These are phyloP conservation scores for Pseudohyphozyma bogoriensis DNA, from an alignment of 768 basidiomycete species.

Conservation along the genomic window DNA sequence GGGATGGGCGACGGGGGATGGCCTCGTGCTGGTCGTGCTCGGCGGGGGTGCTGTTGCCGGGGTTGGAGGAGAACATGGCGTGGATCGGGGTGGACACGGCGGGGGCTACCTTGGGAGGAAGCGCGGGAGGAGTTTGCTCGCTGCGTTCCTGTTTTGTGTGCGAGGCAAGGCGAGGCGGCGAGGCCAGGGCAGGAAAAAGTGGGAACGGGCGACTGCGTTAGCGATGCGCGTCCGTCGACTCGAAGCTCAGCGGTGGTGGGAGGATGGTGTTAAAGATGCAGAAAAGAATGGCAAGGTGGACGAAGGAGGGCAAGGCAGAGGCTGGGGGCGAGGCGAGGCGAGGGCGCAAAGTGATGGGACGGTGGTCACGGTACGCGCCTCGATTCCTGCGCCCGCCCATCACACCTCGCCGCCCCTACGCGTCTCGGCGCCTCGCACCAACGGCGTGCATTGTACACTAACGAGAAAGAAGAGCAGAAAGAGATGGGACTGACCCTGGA, in stretches of 20 bases:
- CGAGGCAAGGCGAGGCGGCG: neutral
- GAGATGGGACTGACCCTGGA: neutral
- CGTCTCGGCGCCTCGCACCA: no score
- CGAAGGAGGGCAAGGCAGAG: no score
- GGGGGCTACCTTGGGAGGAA: neutral
- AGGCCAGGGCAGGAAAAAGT: no score
- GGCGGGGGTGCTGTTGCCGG: slow-evolving; percentile 6
- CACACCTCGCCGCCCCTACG: no score
- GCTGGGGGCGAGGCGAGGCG: no score
- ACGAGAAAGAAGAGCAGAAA: neutral
- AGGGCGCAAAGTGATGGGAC: no score
- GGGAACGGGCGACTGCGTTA: neutral
- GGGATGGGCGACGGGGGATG: slow-evolving; percentile 5
- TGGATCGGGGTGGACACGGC: slow-evolving; percentile 18
- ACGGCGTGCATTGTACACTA: no score
- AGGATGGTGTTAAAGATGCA: neutral
- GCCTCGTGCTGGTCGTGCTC: slow-evolving; percentile 6
- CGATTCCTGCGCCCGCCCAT: no score
- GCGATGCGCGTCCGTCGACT: no score
- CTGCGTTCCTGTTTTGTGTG: neutral
- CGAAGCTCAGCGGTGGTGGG: no score
- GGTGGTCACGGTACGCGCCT: no score
- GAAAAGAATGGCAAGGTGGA: no score
- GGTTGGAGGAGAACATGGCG: slow-evolving; percentile 16
- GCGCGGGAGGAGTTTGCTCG: neutral